Conservation (phyloP, 2,329 filamentous ascomycete species). For the Zymoseptoria brevis region DNA sequence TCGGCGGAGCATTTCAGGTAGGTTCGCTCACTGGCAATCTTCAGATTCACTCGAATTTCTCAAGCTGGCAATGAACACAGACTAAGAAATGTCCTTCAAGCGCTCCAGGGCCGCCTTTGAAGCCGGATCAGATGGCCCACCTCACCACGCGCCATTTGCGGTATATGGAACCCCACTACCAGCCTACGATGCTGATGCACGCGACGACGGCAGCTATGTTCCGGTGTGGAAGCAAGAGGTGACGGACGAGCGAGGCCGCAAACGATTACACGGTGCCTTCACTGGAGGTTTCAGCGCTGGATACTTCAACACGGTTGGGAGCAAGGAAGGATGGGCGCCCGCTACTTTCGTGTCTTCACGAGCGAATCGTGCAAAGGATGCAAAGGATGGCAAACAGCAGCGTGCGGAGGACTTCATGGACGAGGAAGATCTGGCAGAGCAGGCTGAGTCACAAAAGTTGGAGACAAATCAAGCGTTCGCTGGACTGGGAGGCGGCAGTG, state of each 20-base stretch:
- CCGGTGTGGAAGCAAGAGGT: slow-evolving; percentile 99
- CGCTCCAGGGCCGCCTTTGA: slow-evolving; percentile 72
- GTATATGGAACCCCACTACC: slow-evolving; percentile 80
- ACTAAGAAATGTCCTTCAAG: slow-evolving; percentile 62
- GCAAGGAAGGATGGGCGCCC: slow-evolving; percentile 95
- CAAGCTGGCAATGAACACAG: slow-evolving; percentile 22
- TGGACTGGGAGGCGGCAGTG: slow-evolving; percentile 61
- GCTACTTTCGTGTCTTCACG: slow-evolving; percentile 88
- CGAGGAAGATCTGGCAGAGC: slow-evolving; percentile 85
- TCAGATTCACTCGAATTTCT: slow-evolving; percentile 9
- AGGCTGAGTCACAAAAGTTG: slow-evolving; percentile 66
- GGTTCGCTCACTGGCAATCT: background rate
- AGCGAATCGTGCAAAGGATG: slow-evolving; percentile 64
- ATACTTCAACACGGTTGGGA: slow-evolving; percentile 98
- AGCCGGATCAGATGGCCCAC: slow-evolving; percentile 51
- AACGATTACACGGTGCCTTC: slow-evolving; percentile 90
- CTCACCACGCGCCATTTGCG: slow-evolving; percentile 63
- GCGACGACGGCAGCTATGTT: slow-evolving; percentile 86
- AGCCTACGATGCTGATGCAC: slow-evolving; percentile 62
- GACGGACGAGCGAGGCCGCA: slow-evolving; percentile 81
- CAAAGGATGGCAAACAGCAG: slow-evolving; percentile 46
- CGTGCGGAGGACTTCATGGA: slow-evolving; percentile 94
- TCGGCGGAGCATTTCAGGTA: background rate
- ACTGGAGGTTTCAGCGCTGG: slow-evolving; percentile 95
- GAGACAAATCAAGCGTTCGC: slow-evolving; percentile 68